Conservation (phyloP, 2,329 filamentous ascomycete genomes). For the Xylaria sp. region DNA sequence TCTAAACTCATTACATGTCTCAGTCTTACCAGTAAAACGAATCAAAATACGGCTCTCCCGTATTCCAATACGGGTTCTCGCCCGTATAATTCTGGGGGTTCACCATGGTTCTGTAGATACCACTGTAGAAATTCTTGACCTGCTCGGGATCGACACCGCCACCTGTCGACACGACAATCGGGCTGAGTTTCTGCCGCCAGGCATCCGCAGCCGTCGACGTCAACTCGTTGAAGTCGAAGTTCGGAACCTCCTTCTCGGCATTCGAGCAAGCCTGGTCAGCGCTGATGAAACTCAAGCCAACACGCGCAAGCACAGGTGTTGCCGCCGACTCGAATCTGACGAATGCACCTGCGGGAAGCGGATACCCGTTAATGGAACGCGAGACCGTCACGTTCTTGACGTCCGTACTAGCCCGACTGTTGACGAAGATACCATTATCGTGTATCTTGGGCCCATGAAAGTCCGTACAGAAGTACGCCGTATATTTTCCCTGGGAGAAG, state of each 20-base stretch:
- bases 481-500: slow-evolving; percentile 58
- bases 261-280: slow-evolving; percentile 60
- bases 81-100: slow-evolving; percentile 70
- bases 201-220: slow-evolving; percentile 47
- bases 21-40: slow-evolving; percentile 61
- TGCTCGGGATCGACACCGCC: slow-evolving; percentile 49
- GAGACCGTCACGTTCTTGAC: slow-evolving; percentile 45
- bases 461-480: slow-evolving; percentile 61
- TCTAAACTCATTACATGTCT: background rate
- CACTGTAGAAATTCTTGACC: slow-evolving; percentile 63
- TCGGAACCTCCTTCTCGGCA: slow-evolving; percentile 63
- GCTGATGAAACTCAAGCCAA: slow-evolving; percentile 67
- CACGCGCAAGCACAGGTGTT: slow-evolving; percentile 55
- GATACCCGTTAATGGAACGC: slow-evolving; percentile 47
- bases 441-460: slow-evolving; percentile 54
- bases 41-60: slow-evolving; percentile 65
- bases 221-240: slow-evolving; percentile 56
- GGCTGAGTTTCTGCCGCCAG: slow-evolving; percentile 58
- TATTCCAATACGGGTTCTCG: slow-evolving; percentile 64
- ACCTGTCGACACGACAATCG: slow-evolving; percentile 49
- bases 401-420: slow-evolving; percentile 47
- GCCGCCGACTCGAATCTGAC: slow-evolving; percentile 50
- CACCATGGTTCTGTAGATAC: slow-evolving; percentile 67
- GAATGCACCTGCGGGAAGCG: slow-evolving; percentile 58
- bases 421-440: slow-evolving; percentile 57